Percentiles rank a stretch among this genome's conserved stretches.
phyloP scores from a whole-genome alignment of 176 grass and related monocot species.

The Hyparrhenia diplandra region DNA sequence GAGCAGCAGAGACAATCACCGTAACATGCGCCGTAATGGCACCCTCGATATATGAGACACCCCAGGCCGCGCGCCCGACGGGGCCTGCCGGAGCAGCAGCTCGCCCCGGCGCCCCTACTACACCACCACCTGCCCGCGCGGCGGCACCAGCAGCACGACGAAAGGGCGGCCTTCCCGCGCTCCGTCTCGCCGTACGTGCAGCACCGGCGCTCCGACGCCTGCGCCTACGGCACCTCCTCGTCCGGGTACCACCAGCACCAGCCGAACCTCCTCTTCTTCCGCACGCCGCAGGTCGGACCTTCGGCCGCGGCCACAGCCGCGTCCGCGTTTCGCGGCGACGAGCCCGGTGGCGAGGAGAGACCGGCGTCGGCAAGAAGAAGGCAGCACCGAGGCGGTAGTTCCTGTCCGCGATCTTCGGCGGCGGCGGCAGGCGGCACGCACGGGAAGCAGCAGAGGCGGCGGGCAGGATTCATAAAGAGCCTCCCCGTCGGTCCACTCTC shows the following conservation, averaged over 20 bases:
- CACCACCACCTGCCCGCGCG: neutral
- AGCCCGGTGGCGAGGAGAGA: neutral
- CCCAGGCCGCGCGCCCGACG: too few relatives aligned
- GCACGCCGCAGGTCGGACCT: slow-evolving; percentile 58
- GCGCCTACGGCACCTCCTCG: slow-evolving; percentile 7
- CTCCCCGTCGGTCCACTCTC: slow-evolving; percentile 41
- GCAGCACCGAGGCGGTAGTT: slow-evolving; percentile 1
- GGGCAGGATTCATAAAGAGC: neutral
- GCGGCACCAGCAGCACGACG: neutral
- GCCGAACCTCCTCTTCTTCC: slow-evolving; percentile 52
- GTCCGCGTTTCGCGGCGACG: neutral
- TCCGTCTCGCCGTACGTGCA: slow-evolving; percentile 45
- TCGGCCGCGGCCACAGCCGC: neutral
- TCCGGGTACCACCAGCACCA: neutral
- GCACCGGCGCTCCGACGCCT: slow-evolving; percentile 48
- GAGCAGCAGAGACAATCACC: too few relatives aligned
- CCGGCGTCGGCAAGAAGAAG: neutral
- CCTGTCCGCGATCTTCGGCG: slow-evolving; percentile 38
- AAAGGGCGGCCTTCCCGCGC: slow-evolving; percentile 35
- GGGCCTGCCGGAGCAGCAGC: too few relatives aligned
- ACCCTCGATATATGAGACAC: too few relatives aligned
- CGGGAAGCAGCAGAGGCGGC: neutral
- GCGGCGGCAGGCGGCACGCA: slow-evolving; percentile 9
- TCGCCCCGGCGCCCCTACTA: neutral
- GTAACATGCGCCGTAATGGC: too few relatives aligned